A percentile compares a stretch with the other conserved stretches of the same genome.
These are phyloP conservation scores for Fusarium burgessii DNA, from an alignment of 2,329 filamentous ascomycete species.

Conservation along the genomic window DNA sequence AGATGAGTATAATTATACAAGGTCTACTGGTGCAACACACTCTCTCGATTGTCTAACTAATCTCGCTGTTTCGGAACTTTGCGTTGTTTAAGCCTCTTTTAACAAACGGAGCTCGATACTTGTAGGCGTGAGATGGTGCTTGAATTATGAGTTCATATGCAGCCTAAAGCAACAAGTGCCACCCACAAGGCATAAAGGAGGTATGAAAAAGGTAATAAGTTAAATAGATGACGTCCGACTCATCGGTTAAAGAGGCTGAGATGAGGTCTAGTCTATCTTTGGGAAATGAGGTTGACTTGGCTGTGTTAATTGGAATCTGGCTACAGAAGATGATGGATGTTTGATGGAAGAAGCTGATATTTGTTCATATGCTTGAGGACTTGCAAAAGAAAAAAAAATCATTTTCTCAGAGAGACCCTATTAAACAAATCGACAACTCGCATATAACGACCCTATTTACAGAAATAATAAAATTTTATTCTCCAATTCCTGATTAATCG, in stretches of 20 bases:
- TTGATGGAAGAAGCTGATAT: slow-evolving; percentile 19
- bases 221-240: slow-evolving; percentile 2
- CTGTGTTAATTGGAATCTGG: slow-evolving; percentile 32
- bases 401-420: not conserved
- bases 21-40: not conserved
- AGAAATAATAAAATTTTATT: not conserved
- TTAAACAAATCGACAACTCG: not conserved
- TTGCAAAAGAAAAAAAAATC: no score
- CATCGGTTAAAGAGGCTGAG: slow-evolving; percentile 10
- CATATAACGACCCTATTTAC: not conserved
- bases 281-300: slow-evolving; percentile 10
- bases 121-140: not conserved
- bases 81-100: not conserved
- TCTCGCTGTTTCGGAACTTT: not conserved
- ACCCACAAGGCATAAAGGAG: not conserved
- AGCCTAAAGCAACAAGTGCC: slow-evolving; percentile 20
- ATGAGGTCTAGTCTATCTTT: slow-evolving; percentile 9
- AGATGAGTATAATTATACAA: not conserved
- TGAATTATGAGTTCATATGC: not conserved
- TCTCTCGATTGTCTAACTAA: not conserved
- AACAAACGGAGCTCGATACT: not conserved
- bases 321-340: slow-evolving; percentile 42
- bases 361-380: not conserved
- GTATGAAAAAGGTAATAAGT: not conserved
- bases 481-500: slow-evolving; percentile 8